Conservation (phyloP, 768 basidiomycete genomes). For the Agrocybe pediades region DNA sequence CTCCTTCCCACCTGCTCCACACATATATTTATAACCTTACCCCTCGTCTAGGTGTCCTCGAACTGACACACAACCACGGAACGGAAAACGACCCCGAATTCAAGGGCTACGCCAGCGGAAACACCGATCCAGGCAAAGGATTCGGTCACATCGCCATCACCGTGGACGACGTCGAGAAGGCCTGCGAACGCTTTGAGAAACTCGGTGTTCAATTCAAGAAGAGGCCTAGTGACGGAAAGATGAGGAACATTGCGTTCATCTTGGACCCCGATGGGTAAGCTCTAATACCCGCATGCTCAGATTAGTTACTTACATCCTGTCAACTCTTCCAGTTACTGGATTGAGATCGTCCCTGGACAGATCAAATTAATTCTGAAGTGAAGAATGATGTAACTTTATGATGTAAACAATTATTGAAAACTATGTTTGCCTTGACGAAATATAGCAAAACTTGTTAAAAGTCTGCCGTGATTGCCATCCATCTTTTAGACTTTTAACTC, state of each 20-base stretch:
- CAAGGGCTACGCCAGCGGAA: slow-evolving; percentile 84
- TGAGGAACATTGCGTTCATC: slow-evolving; percentile 84
- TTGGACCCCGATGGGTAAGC: slow-evolving; percentile 82
- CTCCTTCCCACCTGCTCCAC: too few species aligned
- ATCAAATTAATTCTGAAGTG: slow-evolving; percentile 7
- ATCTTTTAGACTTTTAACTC: too few species aligned
- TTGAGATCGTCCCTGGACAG: slow-evolving; percentile 50
- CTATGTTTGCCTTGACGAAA: background rate
- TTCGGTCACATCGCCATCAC: slow-evolving; percentile 92
- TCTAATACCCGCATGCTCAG: slow-evolving; percentile 11
- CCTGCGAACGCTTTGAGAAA: slow-evolving; percentile 81
- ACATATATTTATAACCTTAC: too few species aligned
- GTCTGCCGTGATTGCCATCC: too few species aligned
- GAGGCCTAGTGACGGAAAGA: slow-evolving; percentile 79
- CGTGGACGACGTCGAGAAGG: slow-evolving; percentile 79
- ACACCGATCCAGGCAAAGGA: slow-evolving; percentile 75
- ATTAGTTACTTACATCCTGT: background rate
- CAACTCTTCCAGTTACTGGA: slow-evolving; percentile 49
- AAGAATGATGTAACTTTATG: background rate
- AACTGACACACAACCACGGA: slow-evolving; percentile 89
- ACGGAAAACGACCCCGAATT: slow-evolving; percentile 80
- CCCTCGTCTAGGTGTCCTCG: slow-evolving; percentile 77
- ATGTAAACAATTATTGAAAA: background rate
- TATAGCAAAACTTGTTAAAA: too few species aligned
- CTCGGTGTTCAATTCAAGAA: slow-evolving; percentile 89